Percentiles rank a stretch among this genome's conserved stretches.
Conservation (phyloP, 306 rosid genomes). For the Quercus bicolor region DNA sequence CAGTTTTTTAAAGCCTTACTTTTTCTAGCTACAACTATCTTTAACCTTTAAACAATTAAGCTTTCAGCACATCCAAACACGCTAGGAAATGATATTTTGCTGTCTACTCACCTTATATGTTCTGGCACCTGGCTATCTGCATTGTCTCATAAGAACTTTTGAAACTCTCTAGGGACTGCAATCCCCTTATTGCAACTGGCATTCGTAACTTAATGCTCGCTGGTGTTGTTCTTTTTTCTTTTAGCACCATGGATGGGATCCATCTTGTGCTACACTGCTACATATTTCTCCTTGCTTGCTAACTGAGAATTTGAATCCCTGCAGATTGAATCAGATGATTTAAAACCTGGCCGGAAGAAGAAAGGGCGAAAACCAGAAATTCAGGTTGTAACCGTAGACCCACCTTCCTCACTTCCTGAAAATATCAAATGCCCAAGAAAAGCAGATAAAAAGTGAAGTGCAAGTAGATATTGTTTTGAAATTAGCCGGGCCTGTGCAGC, state of each 20-base stretch:
- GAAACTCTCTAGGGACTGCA: neutral
- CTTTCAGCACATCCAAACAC: too few species aligned
- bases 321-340: conserved; percentile 42
- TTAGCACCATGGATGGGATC: neutral
- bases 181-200: conserved; percentile 2
- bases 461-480: conserved; percentile 11
- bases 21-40: too few species aligned
- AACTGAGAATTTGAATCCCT: conserved; percentile 18
- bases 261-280: neutral
- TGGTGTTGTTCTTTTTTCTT: neutral
- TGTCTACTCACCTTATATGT: too few species aligned
- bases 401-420: conserved; percentile 38
- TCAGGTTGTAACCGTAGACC: conserved; percentile 40
- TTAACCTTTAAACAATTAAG: too few species aligned
- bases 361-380: conserved; percentile 38
- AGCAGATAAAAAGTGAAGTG: conserved; percentile 14
- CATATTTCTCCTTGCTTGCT: conserved; percentile 12
- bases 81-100: too few species aligned
- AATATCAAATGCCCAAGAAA: conserved; percentile 14
- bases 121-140: too few species aligned
- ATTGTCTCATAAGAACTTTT: neutral
- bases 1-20: too few species aligned
- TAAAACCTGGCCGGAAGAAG: conserved; percentile 44
- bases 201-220: neutral
- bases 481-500: conserved; percentile 6